Base-by-base conservation (phyloP, 225 moss, liverwort and hornwort species). In the Physcomitrium patens region DNA sequence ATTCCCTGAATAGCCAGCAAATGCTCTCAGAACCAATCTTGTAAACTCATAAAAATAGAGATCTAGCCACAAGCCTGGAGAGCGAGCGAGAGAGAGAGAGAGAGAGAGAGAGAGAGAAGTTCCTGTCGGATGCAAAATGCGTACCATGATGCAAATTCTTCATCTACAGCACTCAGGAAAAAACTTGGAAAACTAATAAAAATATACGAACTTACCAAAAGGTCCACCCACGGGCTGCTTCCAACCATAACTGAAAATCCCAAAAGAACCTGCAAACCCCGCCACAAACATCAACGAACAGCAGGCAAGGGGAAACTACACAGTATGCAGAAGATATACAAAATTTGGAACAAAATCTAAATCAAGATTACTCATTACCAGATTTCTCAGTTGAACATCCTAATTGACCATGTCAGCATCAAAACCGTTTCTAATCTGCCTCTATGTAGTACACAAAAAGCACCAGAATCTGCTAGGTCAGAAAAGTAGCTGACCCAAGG, bases 201-300 rank as follows among this genome's bases (percentile, higher is more conserved):
- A 24, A 68, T 3, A 22, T 18, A 63, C 9, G 41, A 64, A 46
- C 85, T 51, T 94, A 97, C 96, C 94, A 97, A 77, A 69, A 97
- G 91, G 75, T 97, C 97, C 69, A 97, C 97, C 97, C 97, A 97
- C 28, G 97, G 94, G 46, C 94, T 97, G 87, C 97, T 97, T 65
- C 91, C 97, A 60, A 97, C 97, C 97, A 97, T 97, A 18, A 94
- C 83, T 42, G 97, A 97, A 67, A 97, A 97, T 14, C 93, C 91
- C 80, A 97, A 73, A 70, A 97, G 85, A 54, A 97, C 97, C 97
- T 97, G 89, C 76, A 78, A 64, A 59, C 26, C 55, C 60, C 77
- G 73, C 45, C 60, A 65, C 12, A 61, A 64, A 17, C 43, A 72
- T 72, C 63, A 63, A 50, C 64, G 50, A 66, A 31, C 12, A n/a